Conservation (phyloP, 2,329 filamentous ascomycete species). For the Aspergillus viridinutans region DNA sequence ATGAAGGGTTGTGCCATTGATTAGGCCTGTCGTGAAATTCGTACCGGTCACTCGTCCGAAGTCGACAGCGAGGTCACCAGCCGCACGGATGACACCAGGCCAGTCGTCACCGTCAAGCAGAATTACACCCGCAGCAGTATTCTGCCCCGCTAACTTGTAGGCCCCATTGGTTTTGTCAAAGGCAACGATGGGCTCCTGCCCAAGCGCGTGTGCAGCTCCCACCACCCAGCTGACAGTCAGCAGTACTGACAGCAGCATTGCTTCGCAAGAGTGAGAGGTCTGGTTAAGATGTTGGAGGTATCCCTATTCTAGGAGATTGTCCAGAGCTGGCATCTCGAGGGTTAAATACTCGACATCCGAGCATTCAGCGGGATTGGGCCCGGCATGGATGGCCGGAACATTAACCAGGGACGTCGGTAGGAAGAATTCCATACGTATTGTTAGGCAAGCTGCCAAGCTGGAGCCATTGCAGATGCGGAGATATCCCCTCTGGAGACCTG, state of each 20-base stretch:
- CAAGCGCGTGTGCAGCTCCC: neutral
- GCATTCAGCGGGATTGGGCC: neutral
- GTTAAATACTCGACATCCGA: neutral
- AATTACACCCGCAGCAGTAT: slow-evolving; percentile 31
- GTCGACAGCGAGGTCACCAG: slow-evolving; percentile 62
- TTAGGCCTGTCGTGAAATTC: slow-evolving; percentile 54
- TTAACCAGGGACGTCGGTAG: neutral
- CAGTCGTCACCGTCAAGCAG: slow-evolving; percentile 57
- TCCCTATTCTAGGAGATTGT: neutral
- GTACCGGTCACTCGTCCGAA: slow-evolving; percentile 67
- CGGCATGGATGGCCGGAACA: neutral
- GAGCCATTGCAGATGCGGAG: neutral
- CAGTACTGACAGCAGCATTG: neutral
- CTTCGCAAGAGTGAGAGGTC: neutral
- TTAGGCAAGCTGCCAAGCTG: neutral
- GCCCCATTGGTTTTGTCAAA: neutral
- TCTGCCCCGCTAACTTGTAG: neutral
- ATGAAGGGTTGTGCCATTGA: slow-evolving; percentile 47
- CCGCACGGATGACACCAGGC: slow-evolving; percentile 65
- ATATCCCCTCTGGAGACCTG: neutral
- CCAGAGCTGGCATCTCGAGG: neutral
- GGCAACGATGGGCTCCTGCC: slow-evolving; percentile 1
- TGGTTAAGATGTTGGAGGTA: neutral
- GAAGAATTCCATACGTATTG: neutral
- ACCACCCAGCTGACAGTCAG: neutral